Conservation (phyloP, 108 stramenopile genomes). For the Bacterosira constricta region DNA sequence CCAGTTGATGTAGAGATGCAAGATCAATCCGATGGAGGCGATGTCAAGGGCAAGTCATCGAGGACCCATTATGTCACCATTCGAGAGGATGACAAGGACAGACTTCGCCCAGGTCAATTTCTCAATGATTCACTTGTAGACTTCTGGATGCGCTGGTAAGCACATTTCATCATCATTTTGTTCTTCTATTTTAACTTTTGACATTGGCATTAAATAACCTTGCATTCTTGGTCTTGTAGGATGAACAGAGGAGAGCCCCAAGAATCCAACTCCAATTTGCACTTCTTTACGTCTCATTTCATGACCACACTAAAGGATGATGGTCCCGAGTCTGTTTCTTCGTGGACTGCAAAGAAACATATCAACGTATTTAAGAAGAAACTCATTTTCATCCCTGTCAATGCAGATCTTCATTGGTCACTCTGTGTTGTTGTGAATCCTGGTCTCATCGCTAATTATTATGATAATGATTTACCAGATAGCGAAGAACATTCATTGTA, state of each 20-base stretch:
- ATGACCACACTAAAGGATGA: slow-evolving; percentile 71
- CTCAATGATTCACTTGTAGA: slow-evolving; percentile 90
- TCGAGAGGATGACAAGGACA: slow-evolving; percentile 61
- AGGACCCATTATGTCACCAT: slow-evolving; percentile 67
- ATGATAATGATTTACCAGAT: neutral
- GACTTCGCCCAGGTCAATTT: slow-evolving; percentile 68
- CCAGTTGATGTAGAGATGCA: neutral
- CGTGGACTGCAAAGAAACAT: slow-evolving; percentile 81
- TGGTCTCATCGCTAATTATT: slow-evolving; percentile 50
- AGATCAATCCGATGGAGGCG: neutral
- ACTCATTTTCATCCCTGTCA: slow-evolving; percentile 93
- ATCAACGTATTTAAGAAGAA: slow-evolving; percentile 90
- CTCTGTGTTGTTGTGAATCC: slow-evolving; percentile 94
- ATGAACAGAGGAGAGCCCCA: slow-evolving; percentile 32
- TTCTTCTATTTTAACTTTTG: neutral
- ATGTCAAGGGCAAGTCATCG: slow-evolving; percentile 13
- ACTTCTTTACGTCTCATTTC: slow-evolving; percentile 91
- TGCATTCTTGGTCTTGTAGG: slow-evolving; percentile 14
- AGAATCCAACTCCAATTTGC: slow-evolving; percentile 33
- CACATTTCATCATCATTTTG: neutral
- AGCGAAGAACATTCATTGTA: slow-evolving; percentile 27
- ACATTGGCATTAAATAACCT: neutral
- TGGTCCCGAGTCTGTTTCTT: slow-evolving; percentile 66
- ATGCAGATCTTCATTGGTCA: slow-evolving; percentile 94
- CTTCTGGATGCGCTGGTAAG: slow-evolving; percentile 91